phyloP scores from a whole-genome alignment of 441 rosid genomes.

The Populus hybrid region DNA sequence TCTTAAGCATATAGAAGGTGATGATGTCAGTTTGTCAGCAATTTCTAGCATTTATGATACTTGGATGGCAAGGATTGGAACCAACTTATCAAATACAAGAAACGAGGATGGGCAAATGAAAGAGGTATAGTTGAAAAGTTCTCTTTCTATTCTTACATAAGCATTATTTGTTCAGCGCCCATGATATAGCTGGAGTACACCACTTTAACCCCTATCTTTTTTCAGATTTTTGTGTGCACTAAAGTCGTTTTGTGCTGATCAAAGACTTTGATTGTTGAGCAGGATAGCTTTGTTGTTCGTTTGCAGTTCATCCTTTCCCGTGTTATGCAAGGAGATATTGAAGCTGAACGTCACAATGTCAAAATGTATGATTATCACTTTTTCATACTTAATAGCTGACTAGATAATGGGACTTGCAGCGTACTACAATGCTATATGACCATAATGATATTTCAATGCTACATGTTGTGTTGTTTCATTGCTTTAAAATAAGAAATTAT shows the following conservation, averaged over 20 bases:
- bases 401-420: background rate
- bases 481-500: background rate
- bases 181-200: background rate
- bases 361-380: conserved; percentile 41
- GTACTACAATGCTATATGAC: background rate
- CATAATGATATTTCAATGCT: background rate
- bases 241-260: conserved; percentile 1
- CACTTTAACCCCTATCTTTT: background rate
- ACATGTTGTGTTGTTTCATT: background rate
- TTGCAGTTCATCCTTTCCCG: conserved; percentile 62
- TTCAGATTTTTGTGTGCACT: background rate
- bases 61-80: conserved; percentile 63
- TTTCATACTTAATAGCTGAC: background rate
- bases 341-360: conserved; percentile 53
- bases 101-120: conserved; percentile 34
- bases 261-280: conserved; percentile 18
- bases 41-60: conserved; percentile 52
- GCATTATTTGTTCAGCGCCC: background rate
- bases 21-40: conserved; percentile 23
- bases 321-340: conserved; percentile 43
- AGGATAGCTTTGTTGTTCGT: conserved; percentile 60
- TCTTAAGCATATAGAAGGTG: conserved; percentile 39
- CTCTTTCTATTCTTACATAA: background rate
- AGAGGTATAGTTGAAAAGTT: conserved; percentile 19
- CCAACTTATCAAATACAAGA: conserved; percentile 16